These are phyloP conservation scores for Alternaria angustiovoidea DNA, from an alignment of 2,329 filamentous ascomycete genomes.

Conservation along the genomic window DNA sequence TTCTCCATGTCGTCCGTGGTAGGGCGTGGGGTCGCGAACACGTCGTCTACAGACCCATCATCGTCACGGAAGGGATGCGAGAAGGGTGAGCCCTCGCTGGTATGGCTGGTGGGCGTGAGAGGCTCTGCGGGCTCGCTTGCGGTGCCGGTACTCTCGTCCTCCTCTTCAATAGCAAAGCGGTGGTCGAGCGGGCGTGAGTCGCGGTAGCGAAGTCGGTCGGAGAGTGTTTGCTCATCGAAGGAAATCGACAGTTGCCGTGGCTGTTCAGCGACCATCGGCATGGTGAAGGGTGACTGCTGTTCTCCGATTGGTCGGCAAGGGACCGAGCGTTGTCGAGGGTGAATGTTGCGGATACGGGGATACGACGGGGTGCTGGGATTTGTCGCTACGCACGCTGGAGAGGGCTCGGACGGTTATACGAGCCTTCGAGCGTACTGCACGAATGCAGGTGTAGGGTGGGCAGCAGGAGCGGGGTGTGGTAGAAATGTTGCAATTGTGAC, in stretches of 20 bases:
- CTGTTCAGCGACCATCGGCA: conserved; percentile 33
- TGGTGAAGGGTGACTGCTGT: conserved; percentile 20
- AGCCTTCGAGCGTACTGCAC: conserved; percentile 32
- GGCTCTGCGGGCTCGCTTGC: conserved; percentile 51
- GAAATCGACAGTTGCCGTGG: conserved; percentile 28
- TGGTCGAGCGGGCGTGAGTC: conserved; percentile 40
- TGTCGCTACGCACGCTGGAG: conserved; percentile 45
- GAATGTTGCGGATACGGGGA: conserved; percentile 11
- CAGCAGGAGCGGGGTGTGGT: conserved; percentile 28
- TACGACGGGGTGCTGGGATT: conserved; percentile 16
- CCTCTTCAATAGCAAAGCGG: conserved; percentile 46
- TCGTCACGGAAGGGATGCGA: conserved; percentile 42
- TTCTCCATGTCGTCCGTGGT: conserved; percentile 10
- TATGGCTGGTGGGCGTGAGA: conserved; percentile 49
- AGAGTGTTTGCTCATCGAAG: conserved; percentile 31
- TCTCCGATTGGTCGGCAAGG: conserved; percentile 20
- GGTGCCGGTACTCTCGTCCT: conserved; percentile 51
- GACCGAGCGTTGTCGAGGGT: conserved; percentile 4
- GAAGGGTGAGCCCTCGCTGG: conserved; percentile 41
- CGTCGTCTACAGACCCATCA: conserved; percentile 33
- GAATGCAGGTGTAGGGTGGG: conserved; percentile 29
- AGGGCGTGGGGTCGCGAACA: conserved; percentile 27
- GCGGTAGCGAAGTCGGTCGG: conserved; percentile 33
- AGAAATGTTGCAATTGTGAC: conserved; percentile 30
- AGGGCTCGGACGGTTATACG: conserved; percentile 45